Evolutionary conservation across 257 asterid species (phyloP), one percentile per base, ranked within the genome.

Genomic region (Penstemon barbatus): DNA sequence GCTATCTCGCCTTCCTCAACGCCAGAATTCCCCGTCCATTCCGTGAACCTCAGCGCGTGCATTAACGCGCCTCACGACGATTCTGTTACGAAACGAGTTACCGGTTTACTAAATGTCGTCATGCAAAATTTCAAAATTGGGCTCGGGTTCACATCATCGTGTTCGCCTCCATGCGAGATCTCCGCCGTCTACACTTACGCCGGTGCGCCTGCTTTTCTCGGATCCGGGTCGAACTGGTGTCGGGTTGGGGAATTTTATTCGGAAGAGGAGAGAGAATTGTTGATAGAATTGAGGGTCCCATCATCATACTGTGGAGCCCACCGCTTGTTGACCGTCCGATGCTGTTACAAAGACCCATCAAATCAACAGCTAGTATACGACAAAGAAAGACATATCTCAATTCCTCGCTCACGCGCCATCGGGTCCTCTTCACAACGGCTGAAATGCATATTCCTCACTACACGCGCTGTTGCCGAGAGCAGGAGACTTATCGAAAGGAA

Each of bases 381-480:
- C 74, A 84, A 81, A 61, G 96, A 87, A 25, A 88, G 86, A 36
- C 78, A 74, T 44, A 79, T 93, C 0, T 8, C 66, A 70, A 79
- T 90, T 50, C 97, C 97, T 46, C 92, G 85, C 5, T 92, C 92
- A 51, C 90, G 84, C 67, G 84, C 97, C 86, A 86, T 79, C 66
- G 80, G 90, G 41, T 85, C 97, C 7, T 80, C 94, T 61, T 76
- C 84, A 0, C 89, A 84, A 56, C 95, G 96, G 68, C 75, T 93
- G 44, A 84, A 87, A 59, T 74, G 79, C 73, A 83, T 82, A 2
- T 90, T 90, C 64, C 78, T 93, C 15, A 79, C 88, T 0, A 81
- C 96, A 18, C 88, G 99, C 72, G 99, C 99, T 60, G 77, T 93
- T 5, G 96, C 97, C 1, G 97, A 88, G 79, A 83, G 96, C 25